These are phyloP conservation scores for Physaria fendleri DNA, from an alignment of 345 rosid species.

Conservation along the genomic window DNA sequence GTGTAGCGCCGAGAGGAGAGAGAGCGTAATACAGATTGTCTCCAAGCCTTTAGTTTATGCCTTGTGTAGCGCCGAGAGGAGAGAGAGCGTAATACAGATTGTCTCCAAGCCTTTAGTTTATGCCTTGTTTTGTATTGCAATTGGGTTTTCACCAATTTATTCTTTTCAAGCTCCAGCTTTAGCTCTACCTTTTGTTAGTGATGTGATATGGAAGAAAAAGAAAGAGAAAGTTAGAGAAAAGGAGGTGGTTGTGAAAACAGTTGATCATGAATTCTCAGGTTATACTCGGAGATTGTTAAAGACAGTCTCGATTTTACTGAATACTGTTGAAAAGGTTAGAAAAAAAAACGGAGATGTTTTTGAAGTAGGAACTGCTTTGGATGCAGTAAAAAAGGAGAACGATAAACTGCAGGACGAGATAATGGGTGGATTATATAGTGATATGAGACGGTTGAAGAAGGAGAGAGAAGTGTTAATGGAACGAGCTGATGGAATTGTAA, in stretches of 20 bases:
- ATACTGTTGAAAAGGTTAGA: slow-evolving; percentile 49
- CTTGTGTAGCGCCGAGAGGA: slow-evolving; percentile 13
- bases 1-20: slow-evolving; percentile 17
- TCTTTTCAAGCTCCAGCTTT: slow-evolving; percentile 44
- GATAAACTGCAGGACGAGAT: slow-evolving; percentile 57
- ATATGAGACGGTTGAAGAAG: slow-evolving; percentile 39
- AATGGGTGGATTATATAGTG: slow-evolving; percentile 48
- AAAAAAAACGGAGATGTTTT: slow-evolving; percentile 41
- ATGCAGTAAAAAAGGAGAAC: slow-evolving; percentile 50
- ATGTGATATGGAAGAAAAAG: slow-evolving; percentile 32
- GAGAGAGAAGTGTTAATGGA: slow-evolving; percentile 47
- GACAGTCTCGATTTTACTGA: slow-evolving; percentile 52
- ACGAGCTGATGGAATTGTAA: slow-evolving; percentile 45
- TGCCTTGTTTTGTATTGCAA: slow-evolving; percentile 54
- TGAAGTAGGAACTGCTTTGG: slow-evolving; percentile 39
- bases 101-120: slow-evolving; percentile 42
- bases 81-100: slow-evolving; percentile 28
- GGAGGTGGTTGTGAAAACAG: slow-evolving; percentile 29
- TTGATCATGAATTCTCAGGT: slow-evolving; percentile 48
- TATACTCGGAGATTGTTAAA: slow-evolving; percentile 53
- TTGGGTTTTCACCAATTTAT: slow-evolving; percentile 49
- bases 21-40: slow-evolving; percentile 28
- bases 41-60: slow-evolving; percentile 41
- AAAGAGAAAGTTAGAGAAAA: slow-evolving; percentile 31
- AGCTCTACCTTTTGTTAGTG: slow-evolving; percentile 41